Conservation (phyloP, 2,329 filamentous ascomycete genomes). For the Colletotrichum gloeosporioides region DNA sequence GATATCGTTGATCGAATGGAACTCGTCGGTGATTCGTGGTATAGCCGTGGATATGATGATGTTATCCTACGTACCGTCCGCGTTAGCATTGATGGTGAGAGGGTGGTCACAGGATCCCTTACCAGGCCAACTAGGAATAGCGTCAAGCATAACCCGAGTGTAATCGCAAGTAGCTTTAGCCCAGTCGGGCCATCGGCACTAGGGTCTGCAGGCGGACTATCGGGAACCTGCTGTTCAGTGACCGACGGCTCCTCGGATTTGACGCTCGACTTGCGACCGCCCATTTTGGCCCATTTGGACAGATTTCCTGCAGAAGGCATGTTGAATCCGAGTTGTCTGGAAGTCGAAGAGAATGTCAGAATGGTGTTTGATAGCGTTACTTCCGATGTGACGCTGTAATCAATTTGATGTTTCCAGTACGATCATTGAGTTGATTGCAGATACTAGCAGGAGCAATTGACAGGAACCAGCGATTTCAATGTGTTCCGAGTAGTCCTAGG, state of each 20-base stretch:
- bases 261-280: background rate
- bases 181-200: background rate
- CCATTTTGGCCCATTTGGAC: background rate
- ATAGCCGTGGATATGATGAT: constrained; percentile 43
- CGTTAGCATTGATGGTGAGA: background rate
- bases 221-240: background rate
- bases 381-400: background rate
- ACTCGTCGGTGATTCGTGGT: constrained; percentile 35
- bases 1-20: constrained; percentile 46
- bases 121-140: constrained; percentile 8
- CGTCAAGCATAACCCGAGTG: background rate
- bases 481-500: background rate
- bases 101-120: background rate
- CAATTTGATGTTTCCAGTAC: background rate
- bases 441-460: background rate
- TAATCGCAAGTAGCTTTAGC: background rate
- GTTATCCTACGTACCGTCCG: constrained; percentile 29
- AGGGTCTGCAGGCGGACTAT: background rate
- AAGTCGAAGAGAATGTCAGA: background rate
- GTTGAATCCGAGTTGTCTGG: background rate
- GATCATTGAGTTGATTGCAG: background rate
- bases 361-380: background rate
- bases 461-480: background rate
- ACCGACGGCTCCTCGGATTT: background rate
- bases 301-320: background rate